Base-by-base conservation (phyloP, 192 early-diverging fungal species). In the Entophlyctis luteolus region DNA sequence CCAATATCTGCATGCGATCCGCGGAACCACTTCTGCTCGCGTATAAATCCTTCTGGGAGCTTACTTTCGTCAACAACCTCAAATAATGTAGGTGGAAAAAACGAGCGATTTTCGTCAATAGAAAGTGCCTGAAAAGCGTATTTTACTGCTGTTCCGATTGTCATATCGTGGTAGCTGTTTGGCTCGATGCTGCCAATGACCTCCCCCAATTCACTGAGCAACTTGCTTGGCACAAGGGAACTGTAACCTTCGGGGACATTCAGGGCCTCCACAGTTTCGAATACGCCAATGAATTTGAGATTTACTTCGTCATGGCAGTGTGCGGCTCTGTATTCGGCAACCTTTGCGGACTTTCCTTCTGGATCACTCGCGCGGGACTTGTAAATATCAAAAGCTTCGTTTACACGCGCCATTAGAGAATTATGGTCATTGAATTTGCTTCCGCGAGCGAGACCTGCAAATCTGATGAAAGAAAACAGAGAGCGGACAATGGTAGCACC, bases 1-100 rank as follows among this genome's bases (percentile, higher is more conserved):
- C 70, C 70, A 60, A 72, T 62, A 31, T 72, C 70, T 28, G 31
- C 42, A 33, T 72, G 70, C 1, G 25, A 52, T 2, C 70, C 70
- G 36, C 48, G 37, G 46, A 72, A 72, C 65, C 70, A 72, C 8
- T 25, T 28, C 46, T 56, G 67, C 50, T 71, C 58, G 27, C 58
- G 58, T 8, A 46, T 29, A 10, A 22, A 16, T 12, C 49, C 18
- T 12, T 39, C 16, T 1, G 12, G 38, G n/a, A 68, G 32, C 6
- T 58, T 12, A 31, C 34, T 38, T 0, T 16, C 23, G 28, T 54
- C 32, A 18, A 36, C 12, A 25, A 18, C 22, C 27, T 67, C 62
- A 65, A 65, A 65, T n/a, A 65, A 4, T 8, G 62, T 65, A 32
- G 48, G 48, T 56, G 62, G 48, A 28, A 65, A 65, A 32, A 34